Conservation (phyloP, 148 eudicot species). For the Amaranthus palmeri region DNA sequence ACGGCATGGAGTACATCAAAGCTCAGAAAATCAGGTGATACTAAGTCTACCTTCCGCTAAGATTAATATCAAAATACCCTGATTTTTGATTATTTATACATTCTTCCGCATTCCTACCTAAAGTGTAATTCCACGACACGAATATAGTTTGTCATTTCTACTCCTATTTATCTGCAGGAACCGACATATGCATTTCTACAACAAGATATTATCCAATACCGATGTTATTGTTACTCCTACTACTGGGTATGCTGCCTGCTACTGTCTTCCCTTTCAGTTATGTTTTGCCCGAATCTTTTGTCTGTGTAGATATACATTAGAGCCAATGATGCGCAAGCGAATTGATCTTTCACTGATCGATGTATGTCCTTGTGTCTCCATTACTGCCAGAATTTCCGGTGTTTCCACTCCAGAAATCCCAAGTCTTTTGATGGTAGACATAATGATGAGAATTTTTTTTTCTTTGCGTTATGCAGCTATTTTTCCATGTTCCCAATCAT, state of each 20-base stretch:
- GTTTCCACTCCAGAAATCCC: too few species aligned
- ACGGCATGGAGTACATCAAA: slow-evolving; percentile 69
- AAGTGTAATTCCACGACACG: background rate
- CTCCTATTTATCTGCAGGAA: slow-evolving; percentile 33
- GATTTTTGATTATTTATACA: background rate
- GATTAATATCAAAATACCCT: background rate
- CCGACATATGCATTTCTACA: slow-evolving; percentile 65
- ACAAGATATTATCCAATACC: slow-evolving; percentile 57
- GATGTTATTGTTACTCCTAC: slow-evolving; percentile 91
- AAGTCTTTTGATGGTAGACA: too few species aligned
- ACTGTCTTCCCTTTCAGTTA: background rate
- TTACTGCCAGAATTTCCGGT: too few species aligned
- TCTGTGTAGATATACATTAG: background rate
- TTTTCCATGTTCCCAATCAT: too few species aligned
- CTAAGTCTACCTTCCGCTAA: background rate
- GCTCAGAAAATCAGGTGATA: slow-evolving; percentile 90
- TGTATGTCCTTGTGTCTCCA: too few species aligned
- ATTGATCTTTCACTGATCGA: too few species aligned
- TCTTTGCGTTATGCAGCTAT: too few species aligned
- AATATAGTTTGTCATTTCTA: background rate
- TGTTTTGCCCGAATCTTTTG: background rate
- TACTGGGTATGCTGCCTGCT: slow-evolving; percentile 49
- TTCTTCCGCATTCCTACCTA: background rate
- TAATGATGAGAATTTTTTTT: too few species aligned
- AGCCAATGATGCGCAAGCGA: too few species aligned